Evolutionary conservation across 768 basidiomycete genomes (phyloP).

Genomic region (Cyclocybe aegerita): DNA sequence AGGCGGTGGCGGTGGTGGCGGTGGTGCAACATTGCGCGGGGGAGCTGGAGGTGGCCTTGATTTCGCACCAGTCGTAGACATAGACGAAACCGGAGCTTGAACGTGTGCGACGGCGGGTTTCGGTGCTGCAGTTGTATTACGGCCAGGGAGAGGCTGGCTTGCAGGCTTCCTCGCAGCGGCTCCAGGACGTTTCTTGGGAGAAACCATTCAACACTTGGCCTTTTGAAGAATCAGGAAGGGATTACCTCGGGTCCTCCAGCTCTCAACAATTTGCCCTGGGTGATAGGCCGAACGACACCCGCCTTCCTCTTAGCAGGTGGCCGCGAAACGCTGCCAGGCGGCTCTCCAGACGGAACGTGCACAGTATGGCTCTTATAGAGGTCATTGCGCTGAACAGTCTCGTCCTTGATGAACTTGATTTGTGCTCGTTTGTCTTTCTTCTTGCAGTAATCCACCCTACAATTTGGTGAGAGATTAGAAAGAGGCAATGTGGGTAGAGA

Average conservation of each 20-base stretch:
- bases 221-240: not conserved
- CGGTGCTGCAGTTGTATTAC: slow-evolving; percentile 41
- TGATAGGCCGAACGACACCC: slow-evolving; percentile 81
- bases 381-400: slow-evolving; percentile 75
- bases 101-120: slow-evolving; percentile 24
- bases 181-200: slow-evolving; percentile 41
- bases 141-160: slow-evolving; percentile 64
- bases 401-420: slow-evolving; percentile 89
- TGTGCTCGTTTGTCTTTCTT: slow-evolving; percentile 94
- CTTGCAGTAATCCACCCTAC: slow-evolving; percentile 85
- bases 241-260: slow-evolving; percentile 70
- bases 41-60: slow-evolving; percentile 32
- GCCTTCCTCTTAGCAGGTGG: slow-evolving; percentile 88
- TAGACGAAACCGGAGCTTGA: slow-evolving; percentile 9
- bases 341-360: slow-evolving; percentile 85
- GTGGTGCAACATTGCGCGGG: slow-evolving; percentile 36
- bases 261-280: slow-evolving; percentile 77
- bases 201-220: slow-evolving; percentile 5
- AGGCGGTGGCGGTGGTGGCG: slow-evolving; percentile 56
- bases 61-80: slow-evolving; percentile 20
- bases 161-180: slow-evolving; percentile 51
- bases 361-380: slow-evolving; percentile 93
- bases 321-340: slow-evolving; percentile 75
- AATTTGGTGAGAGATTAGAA: not conserved
- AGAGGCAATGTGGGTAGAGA: not conserved